Percentiles rank a stretch among this genome's conserved stretches.
phyloP scores from a whole-genome alignment of 768 basidiomycete species.

The Pulveroboletus ravenelii region DNA sequence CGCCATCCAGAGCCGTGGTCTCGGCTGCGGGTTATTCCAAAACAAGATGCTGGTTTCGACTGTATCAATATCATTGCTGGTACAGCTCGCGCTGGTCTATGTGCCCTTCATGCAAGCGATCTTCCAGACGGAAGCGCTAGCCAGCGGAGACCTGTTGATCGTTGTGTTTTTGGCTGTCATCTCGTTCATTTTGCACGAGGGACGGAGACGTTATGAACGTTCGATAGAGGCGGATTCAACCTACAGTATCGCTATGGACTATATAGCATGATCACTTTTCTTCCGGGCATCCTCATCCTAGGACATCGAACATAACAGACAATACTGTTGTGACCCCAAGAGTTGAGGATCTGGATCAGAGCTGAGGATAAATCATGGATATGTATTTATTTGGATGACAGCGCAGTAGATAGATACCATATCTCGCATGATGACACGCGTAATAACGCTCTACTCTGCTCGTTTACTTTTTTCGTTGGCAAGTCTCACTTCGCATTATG shows the following conservation, averaged over 20 bases:
- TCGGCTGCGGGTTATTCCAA: slow-evolving; percentile 75
- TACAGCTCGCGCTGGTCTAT: slow-evolving; percentile 84
- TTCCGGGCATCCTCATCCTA: background rate
- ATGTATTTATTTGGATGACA: slow-evolving; percentile 2
- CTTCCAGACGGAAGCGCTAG: slow-evolving; percentile 89
- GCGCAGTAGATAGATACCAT: slow-evolving; percentile 1
- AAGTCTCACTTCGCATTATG: background rate
- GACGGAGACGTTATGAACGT: slow-evolving; percentile 72
- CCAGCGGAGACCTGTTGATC: slow-evolving; percentile 59
- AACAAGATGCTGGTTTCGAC: slow-evolving; percentile 91
- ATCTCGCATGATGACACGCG: slow-evolving; percentile 2
- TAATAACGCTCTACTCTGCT: background rate
- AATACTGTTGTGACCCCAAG: too few relatives aligned
- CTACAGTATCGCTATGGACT: slow-evolving; percentile 49
- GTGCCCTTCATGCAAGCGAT: slow-evolving; percentile 86
- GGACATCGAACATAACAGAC: background rate
- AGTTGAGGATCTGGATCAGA: too few relatives aligned
- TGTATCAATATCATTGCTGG: slow-evolving; percentile 79
- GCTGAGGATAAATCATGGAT: too few relatives aligned
- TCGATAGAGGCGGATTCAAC: slow-evolving; percentile 49
- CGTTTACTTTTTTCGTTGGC: background rate
- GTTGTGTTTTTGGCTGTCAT: slow-evolving; percentile 62
- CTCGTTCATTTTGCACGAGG: slow-evolving; percentile 73
- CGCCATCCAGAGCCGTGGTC: slow-evolving; percentile 89
- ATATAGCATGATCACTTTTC: slow-evolving; percentile 45